A percentile compares a stretch with the other conserved stretches of the same genome.
Evolutionary conservation across 2,329 filamentous ascomycete genomes (phyloP).

Genomic region (Emericellopsis cladophorae): DNA sequence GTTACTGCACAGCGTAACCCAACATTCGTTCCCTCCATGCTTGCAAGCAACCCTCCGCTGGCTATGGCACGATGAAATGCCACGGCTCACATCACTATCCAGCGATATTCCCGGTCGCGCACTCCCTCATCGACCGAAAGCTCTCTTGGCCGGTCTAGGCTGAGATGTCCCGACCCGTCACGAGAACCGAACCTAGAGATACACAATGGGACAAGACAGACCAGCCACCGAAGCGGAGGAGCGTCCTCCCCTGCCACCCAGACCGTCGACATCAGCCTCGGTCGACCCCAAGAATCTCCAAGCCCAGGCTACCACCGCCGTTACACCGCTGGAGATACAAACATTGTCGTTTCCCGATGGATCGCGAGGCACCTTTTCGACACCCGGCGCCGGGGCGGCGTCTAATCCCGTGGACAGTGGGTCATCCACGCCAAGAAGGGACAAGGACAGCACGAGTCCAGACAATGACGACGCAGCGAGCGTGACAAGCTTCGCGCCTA

Average conservation of each 20-base stretch:
- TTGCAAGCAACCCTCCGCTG: too few relatives aligned
- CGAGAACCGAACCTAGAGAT: slow-evolving; percentile 4
- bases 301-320: slow-evolving; percentile 68
- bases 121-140: neutral
- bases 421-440: slow-evolving; percentile 22
- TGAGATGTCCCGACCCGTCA: neutral
- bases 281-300: slow-evolving; percentile 27
- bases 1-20: too few relatives aligned
- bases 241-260: slow-evolving; percentile 43
- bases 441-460: slow-evolving; percentile 14
- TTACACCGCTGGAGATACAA: slow-evolving; percentile 72
- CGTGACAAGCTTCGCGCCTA: slow-evolving; percentile 53
- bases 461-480: slow-evolving; percentile 53
- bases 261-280: slow-evolving; percentile 23
- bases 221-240: slow-evolving; percentile 24
- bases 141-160: neutral
- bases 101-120: neutral
- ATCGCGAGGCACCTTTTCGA: slow-evolving; percentile 49
- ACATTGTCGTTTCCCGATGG: slow-evolving; percentile 63
- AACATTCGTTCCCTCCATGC: too few relatives aligned
- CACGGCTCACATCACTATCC: neutral
- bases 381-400: slow-evolving; percentile 18
- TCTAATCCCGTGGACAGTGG: slow-evolving; percentile 26
- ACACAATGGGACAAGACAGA: slow-evolving; percentile 1
- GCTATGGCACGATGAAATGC: too few relatives aligned